A percentile compares a stretch with the other conserved stretches of the same genome.
phyloP scores from a whole-genome alignment of 1,284 basidiomycete species.

The Amylostereum areolatum region DNA sequence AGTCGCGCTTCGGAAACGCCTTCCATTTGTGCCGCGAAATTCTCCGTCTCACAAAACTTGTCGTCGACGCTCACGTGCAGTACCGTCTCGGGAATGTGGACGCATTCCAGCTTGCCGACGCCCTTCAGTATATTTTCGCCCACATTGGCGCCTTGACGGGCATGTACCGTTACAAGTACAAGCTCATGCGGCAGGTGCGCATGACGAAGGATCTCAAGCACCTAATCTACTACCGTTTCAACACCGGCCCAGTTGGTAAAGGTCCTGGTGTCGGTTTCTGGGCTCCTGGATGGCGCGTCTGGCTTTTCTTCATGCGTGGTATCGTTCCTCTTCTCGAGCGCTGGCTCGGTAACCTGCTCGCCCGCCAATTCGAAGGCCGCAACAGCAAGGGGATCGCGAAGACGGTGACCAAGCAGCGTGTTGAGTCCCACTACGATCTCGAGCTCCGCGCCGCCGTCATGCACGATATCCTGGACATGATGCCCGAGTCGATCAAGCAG shows the following conservation, averaged over 20 bases:
- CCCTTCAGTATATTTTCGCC: conserved; percentile 95
- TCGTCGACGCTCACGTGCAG: conserved; percentile 98
- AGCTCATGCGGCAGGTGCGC: conserved; percentile 99
- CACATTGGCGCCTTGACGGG: conserved; percentile 98
- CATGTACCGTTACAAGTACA: conserved; percentile 99
- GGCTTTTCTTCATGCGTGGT: conserved; percentile 99
- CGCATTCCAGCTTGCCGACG: conserved; percentile 98
- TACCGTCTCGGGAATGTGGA: conserved; percentile 98
- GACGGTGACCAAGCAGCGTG: conserved; percentile 98
- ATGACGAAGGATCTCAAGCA: conserved; percentile 99
- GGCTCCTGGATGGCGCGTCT: conserved; percentile 99
- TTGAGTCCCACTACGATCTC: conserved; percentile 97
- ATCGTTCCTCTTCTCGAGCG: conserved; percentile 96
- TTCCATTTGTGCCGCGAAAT: conserved; percentile 99
- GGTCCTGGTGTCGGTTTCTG: conserved; percentile 99
- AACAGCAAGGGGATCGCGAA: conserved; percentile 95
- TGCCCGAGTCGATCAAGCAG: conserved; percentile 98
- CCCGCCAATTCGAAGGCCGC: conserved; percentile 96
- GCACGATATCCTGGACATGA: conserved; percentile 99
- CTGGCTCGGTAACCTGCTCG: conserved; percentile 97
- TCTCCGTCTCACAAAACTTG: conserved; percentile 93
- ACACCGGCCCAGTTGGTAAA: conserved; percentile 98
- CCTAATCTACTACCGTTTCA: conserved; percentile 97
- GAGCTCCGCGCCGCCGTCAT: conserved; percentile 98
- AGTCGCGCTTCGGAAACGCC: conserved; percentile 99